A percentile compares a stretch with the other conserved stretches of the same genome.
Conservation (phyloP, 2,329 filamentous ascomycete species). For the Phyllosticta capitalensis region DNA sequence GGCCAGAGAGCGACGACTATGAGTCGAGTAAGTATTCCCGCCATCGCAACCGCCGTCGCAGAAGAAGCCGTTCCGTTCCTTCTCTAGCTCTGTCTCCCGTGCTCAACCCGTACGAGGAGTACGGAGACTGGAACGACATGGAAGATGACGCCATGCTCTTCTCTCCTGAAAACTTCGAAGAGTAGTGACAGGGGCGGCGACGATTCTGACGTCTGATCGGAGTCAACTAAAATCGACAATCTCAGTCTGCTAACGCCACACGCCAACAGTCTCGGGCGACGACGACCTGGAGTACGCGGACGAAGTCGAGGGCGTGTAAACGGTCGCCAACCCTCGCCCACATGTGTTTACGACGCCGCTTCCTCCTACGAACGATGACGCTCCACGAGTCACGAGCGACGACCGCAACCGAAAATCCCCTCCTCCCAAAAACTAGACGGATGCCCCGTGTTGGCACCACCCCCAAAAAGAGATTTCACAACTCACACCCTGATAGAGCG, state of each 20-base stretch:
- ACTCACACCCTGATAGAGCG: too few species aligned
- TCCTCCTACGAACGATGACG: too few species aligned
- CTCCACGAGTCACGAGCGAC: too few species aligned
- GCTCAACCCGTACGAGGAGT: background rate
- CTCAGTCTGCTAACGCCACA: background rate
- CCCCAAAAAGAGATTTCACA: too few species aligned
- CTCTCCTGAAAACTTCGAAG: background rate
- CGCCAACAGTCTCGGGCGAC: constrained; percentile 7
- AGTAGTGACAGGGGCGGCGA: background rate
- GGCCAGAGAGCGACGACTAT: constrained; percentile 8
- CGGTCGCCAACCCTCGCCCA: too few species aligned
- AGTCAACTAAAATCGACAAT: background rate
- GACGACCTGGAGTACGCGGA: constrained; percentile 9
- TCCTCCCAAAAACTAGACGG: too few species aligned
- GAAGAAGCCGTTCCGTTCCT: background rate
- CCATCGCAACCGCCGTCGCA: background rate
- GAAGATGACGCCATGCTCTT: background rate
- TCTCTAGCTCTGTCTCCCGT: background rate
- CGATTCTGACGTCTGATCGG: background rate
- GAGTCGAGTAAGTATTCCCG: constrained; percentile 9
- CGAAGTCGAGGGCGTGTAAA: constrained; percentile 6
- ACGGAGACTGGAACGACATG: background rate
- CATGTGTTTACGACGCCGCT: too few species aligned
- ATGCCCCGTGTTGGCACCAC: too few species aligned
- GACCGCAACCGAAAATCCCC: too few species aligned